These are phyloP conservation scores for Huntiella abstrusa DNA, from an alignment of 2,329 filamentous ascomycete genomes.

Conservation along the genomic window DNA sequence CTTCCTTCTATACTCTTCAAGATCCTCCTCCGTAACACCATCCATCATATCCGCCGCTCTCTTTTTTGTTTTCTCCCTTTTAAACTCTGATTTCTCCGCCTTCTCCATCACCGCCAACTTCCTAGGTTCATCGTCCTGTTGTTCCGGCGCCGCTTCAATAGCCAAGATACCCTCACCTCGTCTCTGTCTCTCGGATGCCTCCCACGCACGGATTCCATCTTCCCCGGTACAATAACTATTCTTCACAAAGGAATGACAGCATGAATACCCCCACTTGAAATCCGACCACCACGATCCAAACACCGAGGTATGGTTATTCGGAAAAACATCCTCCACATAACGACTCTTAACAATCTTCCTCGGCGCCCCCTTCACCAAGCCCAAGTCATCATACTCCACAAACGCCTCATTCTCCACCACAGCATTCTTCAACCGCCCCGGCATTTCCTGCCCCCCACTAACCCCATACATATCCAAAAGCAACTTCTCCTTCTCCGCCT, in stretches of 20 bases:
- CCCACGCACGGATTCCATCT: constrained; percentile 63
- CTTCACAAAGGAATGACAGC: constrained; percentile 83
- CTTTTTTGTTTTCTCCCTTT: constrained; percentile 23
- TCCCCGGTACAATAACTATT: constrained; percentile 97
- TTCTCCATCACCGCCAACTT: constrained; percentile 13
- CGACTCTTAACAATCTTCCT: constrained; percentile 67
- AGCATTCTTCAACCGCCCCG: constrained; percentile 33
- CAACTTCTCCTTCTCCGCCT: constrained; percentile 46
- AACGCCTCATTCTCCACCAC: constrained; percentile 71
- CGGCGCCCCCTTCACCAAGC: constrained; percentile 71
- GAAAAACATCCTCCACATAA: constrained; percentile 70
- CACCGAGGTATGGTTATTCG: constrained; percentile 80
- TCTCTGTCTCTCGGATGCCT: constrained; percentile 50
- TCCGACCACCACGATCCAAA: constrained; percentile 97
- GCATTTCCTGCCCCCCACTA: constrained; percentile 45
- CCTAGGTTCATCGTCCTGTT: constrained; percentile 17
- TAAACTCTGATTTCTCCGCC: constrained; percentile 16
- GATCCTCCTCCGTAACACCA: constrained; percentile 62
- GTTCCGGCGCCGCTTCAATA: constrained; percentile 15
- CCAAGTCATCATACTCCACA: constrained; percentile 85
- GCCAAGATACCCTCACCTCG: constrained; percentile 23
- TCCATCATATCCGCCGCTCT: constrained; percentile 67
- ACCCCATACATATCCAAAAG: constrained; percentile 76
- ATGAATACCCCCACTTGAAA: constrained; percentile 91
- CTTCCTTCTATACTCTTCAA: constrained; percentile 71